Conservation (phyloP, 352 stramenopile genomes). For the Globisporangium alternatum region DNA sequence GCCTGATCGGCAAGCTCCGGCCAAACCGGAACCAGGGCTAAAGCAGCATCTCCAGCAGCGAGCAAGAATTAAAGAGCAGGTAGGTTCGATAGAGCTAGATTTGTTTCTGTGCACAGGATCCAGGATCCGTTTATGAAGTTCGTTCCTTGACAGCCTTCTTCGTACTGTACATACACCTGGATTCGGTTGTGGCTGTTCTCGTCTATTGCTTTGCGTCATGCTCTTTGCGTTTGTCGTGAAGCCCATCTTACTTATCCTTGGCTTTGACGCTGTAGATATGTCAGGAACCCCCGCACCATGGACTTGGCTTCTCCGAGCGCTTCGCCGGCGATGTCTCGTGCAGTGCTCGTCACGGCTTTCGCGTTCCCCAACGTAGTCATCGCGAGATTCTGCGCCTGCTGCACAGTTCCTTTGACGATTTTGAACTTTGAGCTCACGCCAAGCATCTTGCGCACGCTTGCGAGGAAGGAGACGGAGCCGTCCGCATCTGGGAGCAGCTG, state of each 20-base stretch:
- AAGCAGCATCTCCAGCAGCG: neutral
- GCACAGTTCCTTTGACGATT: conserved; percentile 84
- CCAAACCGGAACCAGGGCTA: conserved; percentile 13
- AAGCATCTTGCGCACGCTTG: conserved; percentile 67
- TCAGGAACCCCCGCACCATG: conserved; percentile 75
- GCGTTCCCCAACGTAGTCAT: conserved; percentile 80
- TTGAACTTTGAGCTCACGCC: conserved; percentile 83
- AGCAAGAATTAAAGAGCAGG: neutral
- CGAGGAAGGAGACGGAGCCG: conserved; percentile 70
- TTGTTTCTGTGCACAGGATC: neutral
- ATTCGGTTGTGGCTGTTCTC: conserved; percentile 3
- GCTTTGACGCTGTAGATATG: conserved; percentile 56
- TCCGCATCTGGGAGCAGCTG: conserved; percentile 82
- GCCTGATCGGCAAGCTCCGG: conserved; percentile 28
- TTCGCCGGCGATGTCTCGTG: conserved; percentile 81
- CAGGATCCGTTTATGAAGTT: neutral
- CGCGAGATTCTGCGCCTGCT: conserved; percentile 83
- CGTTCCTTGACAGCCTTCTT: conserved; percentile 1
- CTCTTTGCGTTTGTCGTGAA: neutral
- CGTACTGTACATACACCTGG: conserved; percentile 7
- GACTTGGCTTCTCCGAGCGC: conserved; percentile 81
- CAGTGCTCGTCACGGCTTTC: conserved; percentile 79
- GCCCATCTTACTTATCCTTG: conserved; percentile 11
- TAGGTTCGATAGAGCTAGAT: conserved; percentile 12
- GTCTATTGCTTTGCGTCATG: neutral